phyloP scores from a whole-genome alignment of 352 stramenopile species.

The Saprolegnia parasitica region DNA sequence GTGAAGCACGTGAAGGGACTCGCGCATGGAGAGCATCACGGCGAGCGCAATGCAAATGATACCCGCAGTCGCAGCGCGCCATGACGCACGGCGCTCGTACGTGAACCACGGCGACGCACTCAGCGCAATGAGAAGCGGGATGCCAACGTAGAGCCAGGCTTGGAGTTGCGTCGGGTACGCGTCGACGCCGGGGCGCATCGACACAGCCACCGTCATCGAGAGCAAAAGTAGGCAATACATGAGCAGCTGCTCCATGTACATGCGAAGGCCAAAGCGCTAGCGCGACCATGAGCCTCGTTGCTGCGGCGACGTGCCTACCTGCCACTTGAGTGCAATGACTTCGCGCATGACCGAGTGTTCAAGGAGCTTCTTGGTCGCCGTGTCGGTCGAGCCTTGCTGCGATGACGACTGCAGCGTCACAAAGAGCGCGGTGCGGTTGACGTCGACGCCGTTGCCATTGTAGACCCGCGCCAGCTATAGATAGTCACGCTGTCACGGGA shows the following conservation, averaged over 20 bases:
- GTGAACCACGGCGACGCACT: not conserved
- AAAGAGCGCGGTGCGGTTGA: not conserved
- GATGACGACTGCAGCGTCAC: not conserved
- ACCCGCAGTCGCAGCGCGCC: not conserved
- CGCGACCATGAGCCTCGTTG: not conserved
- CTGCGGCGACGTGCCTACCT: not conserved
- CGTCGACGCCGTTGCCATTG: not conserved
- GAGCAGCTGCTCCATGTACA: constrained; percentile 23
- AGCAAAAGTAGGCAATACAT: constrained; percentile 11
- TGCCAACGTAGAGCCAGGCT: not conserved
- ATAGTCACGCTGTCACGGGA: not conserved
- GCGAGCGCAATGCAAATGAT: not conserved
- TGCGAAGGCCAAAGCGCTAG: constrained; percentile 11
- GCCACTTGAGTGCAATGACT: constrained; percentile 15
- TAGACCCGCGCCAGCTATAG: not conserved
- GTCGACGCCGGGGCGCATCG: not conserved
- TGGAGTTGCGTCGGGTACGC: not conserved
- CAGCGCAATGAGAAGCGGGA: not conserved
- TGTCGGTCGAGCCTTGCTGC: not conserved
- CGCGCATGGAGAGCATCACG: not conserved
- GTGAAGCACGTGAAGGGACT: not conserved
- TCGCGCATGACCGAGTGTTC: constrained; percentile 16
- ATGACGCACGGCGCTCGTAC: not conserved
- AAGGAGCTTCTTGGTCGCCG: constrained; percentile 19
- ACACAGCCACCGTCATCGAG: constrained; percentile 18